A percentile compares a stretch with the other conserved stretches of the same genome.
Evolutionary conservation across 2,329 filamentous ascomycete genomes (phyloP).

Genomic region (Erysiphe pulchra): DNA sequence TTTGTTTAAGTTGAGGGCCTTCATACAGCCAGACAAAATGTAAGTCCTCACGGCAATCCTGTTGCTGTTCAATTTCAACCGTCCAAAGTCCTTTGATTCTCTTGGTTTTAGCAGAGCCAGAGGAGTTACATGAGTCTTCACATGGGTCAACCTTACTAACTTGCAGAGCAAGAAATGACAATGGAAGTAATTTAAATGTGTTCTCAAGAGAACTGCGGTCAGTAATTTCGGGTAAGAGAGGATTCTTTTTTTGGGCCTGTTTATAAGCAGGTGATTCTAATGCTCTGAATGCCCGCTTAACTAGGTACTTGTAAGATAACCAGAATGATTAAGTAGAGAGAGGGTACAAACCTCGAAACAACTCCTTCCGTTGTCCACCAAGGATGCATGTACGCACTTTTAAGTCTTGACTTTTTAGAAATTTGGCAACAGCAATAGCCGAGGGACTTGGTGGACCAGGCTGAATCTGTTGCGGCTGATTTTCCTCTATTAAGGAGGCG

Average conservation of each 20-base stretch:
- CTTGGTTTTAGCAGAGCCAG: slow-evolving; percentile 54
- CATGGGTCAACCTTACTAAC: slow-evolving; percentile 54
- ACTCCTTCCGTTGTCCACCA: slow-evolving; percentile 89
- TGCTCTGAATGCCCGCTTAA: slow-evolving; percentile 85
- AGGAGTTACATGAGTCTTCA: slow-evolving; percentile 38
- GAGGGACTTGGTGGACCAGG: slow-evolving; percentile 70
- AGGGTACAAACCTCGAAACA: slow-evolving; percentile 55
- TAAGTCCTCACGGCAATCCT: slow-evolving; percentile 64
- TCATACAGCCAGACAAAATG: slow-evolving; percentile 97
- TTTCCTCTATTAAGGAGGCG: slow-evolving; percentile 19
- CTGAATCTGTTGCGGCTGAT: slow-evolving; percentile 38
- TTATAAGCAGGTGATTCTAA: slow-evolving; percentile 72
- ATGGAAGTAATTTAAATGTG: slow-evolving; percentile 77
- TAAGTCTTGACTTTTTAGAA: slow-evolving; percentile 57
- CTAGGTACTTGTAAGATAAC: slow-evolving; percentile 18
- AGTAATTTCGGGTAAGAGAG: slow-evolving; percentile 63
- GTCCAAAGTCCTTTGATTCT: slow-evolving; percentile 90
- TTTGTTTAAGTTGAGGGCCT: slow-evolving; percentile 77
- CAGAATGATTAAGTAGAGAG: background rate
- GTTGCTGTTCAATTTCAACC: slow-evolving; percentile 85
- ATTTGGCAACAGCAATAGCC: slow-evolving; percentile 71
- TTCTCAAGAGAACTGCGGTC: slow-evolving; percentile 80
- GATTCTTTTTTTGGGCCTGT: slow-evolving; percentile 75
- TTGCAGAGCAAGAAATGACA: slow-evolving; percentile 80
- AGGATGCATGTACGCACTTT: slow-evolving; percentile 82